Evolutionary conservation across 306 rosid genomes (phyloP), one percentile per base, ranked within the genome.

Genomic region (Cicer bijugum): DNA sequence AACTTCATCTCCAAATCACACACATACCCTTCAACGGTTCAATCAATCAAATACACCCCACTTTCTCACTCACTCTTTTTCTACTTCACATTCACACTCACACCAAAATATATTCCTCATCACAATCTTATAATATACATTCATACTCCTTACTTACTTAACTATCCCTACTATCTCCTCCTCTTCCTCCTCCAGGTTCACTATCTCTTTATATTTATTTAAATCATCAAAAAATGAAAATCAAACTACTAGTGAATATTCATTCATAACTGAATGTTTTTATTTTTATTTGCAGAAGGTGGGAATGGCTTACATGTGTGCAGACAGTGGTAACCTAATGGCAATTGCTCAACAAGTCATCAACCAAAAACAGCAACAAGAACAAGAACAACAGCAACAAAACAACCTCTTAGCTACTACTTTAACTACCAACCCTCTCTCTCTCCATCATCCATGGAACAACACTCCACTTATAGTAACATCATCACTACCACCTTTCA

Each of bases 301-400:
- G 64, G 59, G 84, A 78, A 93, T 94, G 98, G 97, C 98, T 37
- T 86, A 94, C 75, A 85, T 89, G 97, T 91, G 97, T 28, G 88
- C 97, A 0, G 98, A 94, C 78, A 91, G 95, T 77, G 98, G 98
- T 0, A 94, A 94, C 81, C 89, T 94, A 6, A 94, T 94, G 98
- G 98, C 98, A 8, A 91, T 94, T 63, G 98, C 98, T n/a, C 96
- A 94, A 72, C 98, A 94, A 82, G 96, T 94, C 12, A 91, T 94
- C 76, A 83, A 91, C 71, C 98, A 94, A 63, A 89, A 94, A 69
- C 96, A 94, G 63, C 96, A 89, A 57, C 98, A 88, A 62, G 95
- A 93, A 48, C 89, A 93, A 1, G 85, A 93, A 5, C 87, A 92
- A 9, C 89, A 89, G 8, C 86, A 90, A 2, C 84, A 86, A 2